These are phyloP conservation scores for Erodium chrysanthum DNA, from an alignment of 441 rosid genomes.

Conservation along the genomic window DNA sequence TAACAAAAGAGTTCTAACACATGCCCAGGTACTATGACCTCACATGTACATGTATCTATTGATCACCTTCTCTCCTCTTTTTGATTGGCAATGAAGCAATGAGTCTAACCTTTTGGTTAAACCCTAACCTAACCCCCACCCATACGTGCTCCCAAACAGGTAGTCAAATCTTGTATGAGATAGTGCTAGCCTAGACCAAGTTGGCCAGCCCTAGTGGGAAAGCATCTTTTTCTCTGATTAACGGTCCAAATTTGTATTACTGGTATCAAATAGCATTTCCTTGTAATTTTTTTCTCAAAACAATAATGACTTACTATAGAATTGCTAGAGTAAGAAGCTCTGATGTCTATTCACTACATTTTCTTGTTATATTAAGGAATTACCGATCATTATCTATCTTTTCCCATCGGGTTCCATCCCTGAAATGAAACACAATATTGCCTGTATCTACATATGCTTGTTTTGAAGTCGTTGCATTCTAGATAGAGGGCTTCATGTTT, in stretches of 20 bases:
- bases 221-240: constrained; percentile 1
- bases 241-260: not conserved
- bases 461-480: not conserved
- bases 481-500: not conserved
- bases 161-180: too few species aligned
- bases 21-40: constrained; percentile 52
- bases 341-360: not conserved
- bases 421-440: not conserved
- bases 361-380: not conserved
- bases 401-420: not conserved
- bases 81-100: too few species aligned
- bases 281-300: not conserved
- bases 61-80: not conserved
- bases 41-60: not conserved
- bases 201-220: too few species aligned
- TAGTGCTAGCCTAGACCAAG: too few species aligned
- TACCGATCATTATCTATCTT: not conserved
- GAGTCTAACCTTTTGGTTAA: too few species aligned
- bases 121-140: too few species aligned
- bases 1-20: constrained; percentile 52
- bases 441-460: not conserved
- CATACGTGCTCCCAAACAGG: too few species aligned
- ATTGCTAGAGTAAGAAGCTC: not conserved
- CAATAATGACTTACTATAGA: not conserved
- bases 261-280: not conserved